Evolutionary conservation across 139 green algal species (phyloP).

Genomic region (Picochlorum sp.): DNA sequence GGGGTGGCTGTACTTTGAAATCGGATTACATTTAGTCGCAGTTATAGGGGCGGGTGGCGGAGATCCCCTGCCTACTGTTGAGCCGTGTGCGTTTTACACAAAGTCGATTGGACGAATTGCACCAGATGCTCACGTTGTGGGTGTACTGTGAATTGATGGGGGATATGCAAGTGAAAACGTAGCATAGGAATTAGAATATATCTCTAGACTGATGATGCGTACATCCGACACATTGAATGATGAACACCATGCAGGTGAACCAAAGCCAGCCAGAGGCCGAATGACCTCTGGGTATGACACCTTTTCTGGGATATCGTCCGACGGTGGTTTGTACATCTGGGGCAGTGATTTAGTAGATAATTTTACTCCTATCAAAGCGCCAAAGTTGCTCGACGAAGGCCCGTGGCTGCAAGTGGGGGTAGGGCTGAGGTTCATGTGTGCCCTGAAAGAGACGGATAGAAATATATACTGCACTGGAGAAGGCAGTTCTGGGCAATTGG

Average conservation of each 20-base stretch:
- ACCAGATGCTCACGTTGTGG: too few species aligned
- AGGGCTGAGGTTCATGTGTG: background rate
- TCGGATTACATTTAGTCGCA: too few species aligned
- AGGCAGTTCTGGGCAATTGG: background rate
- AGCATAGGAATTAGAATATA: too few species aligned
- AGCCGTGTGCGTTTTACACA: too few species aligned
- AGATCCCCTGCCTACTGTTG: too few species aligned
- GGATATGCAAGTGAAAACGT: too few species aligned
- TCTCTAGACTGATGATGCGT: too few species aligned
- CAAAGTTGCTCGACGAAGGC: background rate
- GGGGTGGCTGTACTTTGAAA: too few species aligned
- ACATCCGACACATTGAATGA: too few species aligned
- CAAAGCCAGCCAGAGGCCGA: background rate
- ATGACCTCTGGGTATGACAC: slow-evolving; percentile 1
- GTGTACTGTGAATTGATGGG: too few species aligned
- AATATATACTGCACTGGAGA: background rate
- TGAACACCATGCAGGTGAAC: background rate
- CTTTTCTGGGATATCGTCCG: background rate
- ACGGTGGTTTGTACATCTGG: background rate
- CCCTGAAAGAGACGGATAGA: background rate
- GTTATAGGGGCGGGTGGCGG: too few species aligned
- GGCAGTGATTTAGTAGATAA: background rate
- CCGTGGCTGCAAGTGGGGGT: slow-evolving; percentile 1
- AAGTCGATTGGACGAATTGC: too few species aligned
- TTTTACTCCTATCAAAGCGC: background rate